These are phyloP conservation scores for Boletellus ananas DNA, from an alignment of 768 basidiomycete species.

Conservation along the genomic window DNA sequence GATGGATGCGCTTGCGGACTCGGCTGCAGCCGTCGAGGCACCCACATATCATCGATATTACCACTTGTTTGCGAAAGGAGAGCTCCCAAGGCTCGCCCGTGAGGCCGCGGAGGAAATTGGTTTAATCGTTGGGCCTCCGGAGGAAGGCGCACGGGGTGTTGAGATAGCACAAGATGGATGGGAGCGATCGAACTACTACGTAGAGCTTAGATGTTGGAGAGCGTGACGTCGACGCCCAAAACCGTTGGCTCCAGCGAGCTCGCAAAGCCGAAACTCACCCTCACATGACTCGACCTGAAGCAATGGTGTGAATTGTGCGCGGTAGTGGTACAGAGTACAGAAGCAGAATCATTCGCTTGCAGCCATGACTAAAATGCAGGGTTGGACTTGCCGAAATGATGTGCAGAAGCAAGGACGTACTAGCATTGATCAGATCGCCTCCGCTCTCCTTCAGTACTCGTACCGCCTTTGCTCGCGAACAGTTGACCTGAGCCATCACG, in stretches of 20 bases:
- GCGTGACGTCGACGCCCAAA: constrained; percentile 18
- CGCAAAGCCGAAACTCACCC: neutral
- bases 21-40: constrained; percentile 3
- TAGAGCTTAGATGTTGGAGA: constrained; percentile 69
- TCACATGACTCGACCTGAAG: constrained; percentile 2
- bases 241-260: neutral
- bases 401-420: constrained; percentile 48
- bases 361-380: constrained; percentile 70
- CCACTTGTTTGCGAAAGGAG: constrained; percentile 87
- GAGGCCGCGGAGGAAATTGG: constrained; percentile 61
- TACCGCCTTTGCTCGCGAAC: constrained; percentile 89
- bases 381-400: constrained; percentile 9
- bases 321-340: constrained; percentile 30
- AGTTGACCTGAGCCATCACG: constrained; percentile 85
- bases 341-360: constrained; percentile 70
- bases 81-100: constrained; percentile 59
- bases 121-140: constrained; percentile 45
- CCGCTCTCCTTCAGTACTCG: constrained; percentile 86
- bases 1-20: neutral
- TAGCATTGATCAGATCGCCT: constrained; percentile 95
- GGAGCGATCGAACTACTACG: constrained; percentile 88
- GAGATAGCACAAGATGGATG: constrained; percentile 72
- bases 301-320: constrained; percentile 21
- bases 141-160: constrained; percentile 40
- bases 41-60: constrained; percentile 85